Percentiles rank a stretch among this genome's conserved stretches.
Conservation (phyloP, 352 stramenopile species). For the Globisporangium radiosum region DNA sequence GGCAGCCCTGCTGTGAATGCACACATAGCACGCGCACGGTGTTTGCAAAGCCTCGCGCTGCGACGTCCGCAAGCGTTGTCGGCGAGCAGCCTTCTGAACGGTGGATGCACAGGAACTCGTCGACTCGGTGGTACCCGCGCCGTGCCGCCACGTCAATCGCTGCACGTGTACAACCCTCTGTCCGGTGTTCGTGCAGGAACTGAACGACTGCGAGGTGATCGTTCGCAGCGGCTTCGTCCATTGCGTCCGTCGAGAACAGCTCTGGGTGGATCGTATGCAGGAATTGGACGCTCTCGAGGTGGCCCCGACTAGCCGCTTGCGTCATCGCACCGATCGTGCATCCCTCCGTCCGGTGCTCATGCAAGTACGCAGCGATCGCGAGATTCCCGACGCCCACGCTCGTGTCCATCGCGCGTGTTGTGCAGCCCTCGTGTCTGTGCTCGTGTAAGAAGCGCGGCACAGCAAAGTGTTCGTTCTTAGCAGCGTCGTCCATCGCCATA, state of each 20-base stretch:
- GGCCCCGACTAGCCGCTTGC: neutral
- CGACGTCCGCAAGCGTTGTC: neutral
- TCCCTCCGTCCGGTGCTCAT: neutral
- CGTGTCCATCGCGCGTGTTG: no score
- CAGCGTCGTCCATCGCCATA: no score
- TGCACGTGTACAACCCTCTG: neutral
- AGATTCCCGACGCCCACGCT: no score
- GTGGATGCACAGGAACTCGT: neutral
- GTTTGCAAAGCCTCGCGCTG: neutral
- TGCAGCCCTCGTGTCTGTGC: no score
- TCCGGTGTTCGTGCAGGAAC: slow-evolving; percentile 1
- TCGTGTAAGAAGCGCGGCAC: neutral
- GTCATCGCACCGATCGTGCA: neutral
- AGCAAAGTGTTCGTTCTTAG: neutral
- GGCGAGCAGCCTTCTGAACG: neutral
- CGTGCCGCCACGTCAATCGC: neutral
- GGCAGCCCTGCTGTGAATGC: neutral
- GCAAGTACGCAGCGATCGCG: no score
- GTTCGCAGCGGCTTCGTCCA: neutral
- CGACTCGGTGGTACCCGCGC: neutral
- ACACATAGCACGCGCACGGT: neutral
- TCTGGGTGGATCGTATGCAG: neutral
- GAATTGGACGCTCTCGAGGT: neutral
- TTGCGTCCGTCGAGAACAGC: neutral
- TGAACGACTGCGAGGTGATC: neutral